Evolutionary conservation across 768 basidiomycete species (phyloP), one percentile per base, ranked within the genome.

Genomic region (Gloeostereum incarnatum): DNA sequence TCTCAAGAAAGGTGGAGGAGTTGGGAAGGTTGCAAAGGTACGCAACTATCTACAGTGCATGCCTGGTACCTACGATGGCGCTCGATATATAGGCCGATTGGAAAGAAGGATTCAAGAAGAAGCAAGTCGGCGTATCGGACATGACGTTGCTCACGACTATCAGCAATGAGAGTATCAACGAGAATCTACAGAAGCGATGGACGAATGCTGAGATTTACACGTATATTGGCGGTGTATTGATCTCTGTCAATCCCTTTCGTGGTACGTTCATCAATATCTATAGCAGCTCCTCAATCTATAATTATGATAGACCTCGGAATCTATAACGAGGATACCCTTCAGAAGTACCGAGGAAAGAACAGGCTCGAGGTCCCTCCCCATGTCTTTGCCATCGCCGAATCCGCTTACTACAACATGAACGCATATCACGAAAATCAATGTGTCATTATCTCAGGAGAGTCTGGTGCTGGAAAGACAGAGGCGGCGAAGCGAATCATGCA

Each of bases 31-130:
- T 21, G 84, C 81, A 19, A 90, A 90, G 75, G 87, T 87, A 50
- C 46, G 49, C 38, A 21, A 19, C 31, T 22, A n/a, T 33, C 36
- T 22, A n/a, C 41, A 35, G 16, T 22, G 6, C 21, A n/a, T n/a
- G n/a, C n/a, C n/a, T n/a, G n/a, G n/a, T n/a, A n/a, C n/a, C n/a
- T n/a, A n/a, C 35, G 23, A 50, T 32, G 36, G 40, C 24, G 32
- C 48, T 44, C 40, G n/a, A n/a, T n/a, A 30, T 33, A 38, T 46
- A 98, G 93, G 94, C 94, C 35, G 94, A 98, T 58, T 99, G 94
- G 94, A 94, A 94, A 62, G 94, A 98, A 54, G 92, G 93, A 4
- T 99, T 99, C 73, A 96, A 96, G 81, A 99, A 97, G 81, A 97
- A 97, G 65, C 84, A 89, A 61, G 83, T 93, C 45, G 96, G 96